Base-by-base conservation (phyloP, 495 filamentous ascomycete species). In the Bacidia rubella region DNA sequence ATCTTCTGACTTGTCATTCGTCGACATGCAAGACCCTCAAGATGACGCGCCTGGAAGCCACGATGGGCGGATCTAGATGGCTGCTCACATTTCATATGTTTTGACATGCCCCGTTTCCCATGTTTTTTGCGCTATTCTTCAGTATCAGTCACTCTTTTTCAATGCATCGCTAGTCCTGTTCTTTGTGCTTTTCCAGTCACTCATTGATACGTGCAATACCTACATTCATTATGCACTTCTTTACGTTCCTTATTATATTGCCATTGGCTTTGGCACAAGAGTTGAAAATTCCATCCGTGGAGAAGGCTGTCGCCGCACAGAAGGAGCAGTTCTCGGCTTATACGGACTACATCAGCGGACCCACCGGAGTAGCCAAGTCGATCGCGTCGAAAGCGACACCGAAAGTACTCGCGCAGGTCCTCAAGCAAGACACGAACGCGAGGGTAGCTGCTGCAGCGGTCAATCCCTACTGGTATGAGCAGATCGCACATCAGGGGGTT, bases 401-500 rank as follows among this genome's bases (percentile, higher is more conserved):
- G 19, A 44, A 44, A 20, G 41, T 44, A 7, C 41, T 44, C 20
- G 41, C 41, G 12, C 41, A 44, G 20, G 9, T 44, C 7, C 15
- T 44, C 12, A 44, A 44, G 15, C 41, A 44, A 44, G 7, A 44
- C 5, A 5, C 51, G 10, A 26, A 20, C 26, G 40, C 24, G 17
- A 12, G 15, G 11, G 20, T 4, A 44, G 41, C 29, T 38, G 43
- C 35, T 20, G 24, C 15, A 26, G 21, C 19, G 21, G 19, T 17
- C 15, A 35, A 15, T 2, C 51, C 59, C 2, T 74, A 68, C 55
- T 75, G 72, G 72, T 65, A 70, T 26, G 67, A 69, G 43, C 65
- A 65, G 15, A 72, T 76, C 53, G 50, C 62, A n/a, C 70, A 74
- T 47, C 63, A 68, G 56, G 74, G 74, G 22, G 55, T 67, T 49